Evolutionary conservation across 139 green algal species (phyloP), one percentile per base, ranked within the genome.

Genomic region (Yamagishiella unicocca): DNA sequence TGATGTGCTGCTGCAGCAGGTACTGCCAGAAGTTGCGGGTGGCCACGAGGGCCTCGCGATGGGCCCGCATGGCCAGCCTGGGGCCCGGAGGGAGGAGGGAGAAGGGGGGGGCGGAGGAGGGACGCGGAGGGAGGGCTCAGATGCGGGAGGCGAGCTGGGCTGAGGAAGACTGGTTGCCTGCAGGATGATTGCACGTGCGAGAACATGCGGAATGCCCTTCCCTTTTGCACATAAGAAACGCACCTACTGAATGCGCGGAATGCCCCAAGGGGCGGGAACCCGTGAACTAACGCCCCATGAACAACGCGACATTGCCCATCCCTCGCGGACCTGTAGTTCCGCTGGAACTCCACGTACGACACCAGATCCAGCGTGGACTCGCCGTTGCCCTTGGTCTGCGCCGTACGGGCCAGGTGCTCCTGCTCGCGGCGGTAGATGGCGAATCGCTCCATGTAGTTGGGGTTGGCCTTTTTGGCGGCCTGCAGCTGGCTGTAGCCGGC

Each of bases 281-380:
- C n/a, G n/a, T n/a, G n/a, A n/a, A n/a, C n/a, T n/a, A n/a, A n/a
- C n/a, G n/a, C n/a, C n/a, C n/a, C n/a, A n/a, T n/a, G n/a, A n/a
- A n/a, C n/a, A n/a, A n/a, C n/a, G n/a, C n/a, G n/a, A n/a, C n/a
- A n/a, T n/a, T n/a, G n/a, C n/a, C n/a, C n/a, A n/a, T n/a, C n/a
- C n/a, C 66, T 33, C 7, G 19, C 46, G n/a, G 31, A 82, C 61
- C 79, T 55, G 79, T 76, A 85, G 79, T 85, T 85, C 21, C 79
- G 58, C 43, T 94, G 87, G 58, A 93, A 93, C 87, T 94, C 91
- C 35, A 93, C 90, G 72, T 94, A 94, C 29, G 75, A 87, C 29
- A 90, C 88, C 22, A 94, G 84, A 83, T 94, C 91, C 70, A 92
- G 55, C 25, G 86, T 83, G 31, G 66, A 79, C 22, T 93, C 89